phyloP scores from a whole-genome alignment of 2,329 filamentous ascomycete genomes.

The Scedosporium dehoogii region DNA sequence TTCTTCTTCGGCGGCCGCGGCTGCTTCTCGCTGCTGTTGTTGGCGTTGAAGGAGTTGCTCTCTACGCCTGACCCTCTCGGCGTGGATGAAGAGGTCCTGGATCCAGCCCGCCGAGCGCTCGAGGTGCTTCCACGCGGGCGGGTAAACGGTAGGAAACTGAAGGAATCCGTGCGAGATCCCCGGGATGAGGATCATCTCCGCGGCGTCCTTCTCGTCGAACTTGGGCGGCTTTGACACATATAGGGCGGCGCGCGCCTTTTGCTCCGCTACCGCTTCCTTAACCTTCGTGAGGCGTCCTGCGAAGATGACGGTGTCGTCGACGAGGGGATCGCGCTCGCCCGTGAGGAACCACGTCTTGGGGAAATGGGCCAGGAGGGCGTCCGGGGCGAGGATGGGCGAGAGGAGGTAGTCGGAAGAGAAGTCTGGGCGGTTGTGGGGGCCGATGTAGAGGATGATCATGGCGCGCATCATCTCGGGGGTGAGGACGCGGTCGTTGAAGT shows the following conservation, averaged over 20 bases:
- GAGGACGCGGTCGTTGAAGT: constrained; percentile 91
- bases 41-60: constrained; percentile 12
- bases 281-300: constrained; percentile 79
- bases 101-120: constrained; percentile 75
- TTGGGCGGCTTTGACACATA: constrained; percentile 17
- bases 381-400: constrained; percentile 81
- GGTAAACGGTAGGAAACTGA: constrained; percentile 81
- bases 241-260: constrained; percentile 9
- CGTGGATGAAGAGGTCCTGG: constrained; percentile 57
- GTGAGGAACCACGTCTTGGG: constrained; percentile 92
- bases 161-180: constrained; percentile 91
- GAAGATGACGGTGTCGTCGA: constrained; percentile 96
- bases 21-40: constrained; percentile 1
- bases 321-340: constrained; percentile 86
- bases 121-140: constrained; percentile 83
- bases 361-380: constrained; percentile 72
- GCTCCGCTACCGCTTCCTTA: constrained; percentile 40
- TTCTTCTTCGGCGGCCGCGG: neutral
- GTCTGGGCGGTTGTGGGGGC: constrained; percentile 84
- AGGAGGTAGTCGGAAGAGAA: constrained; percentile 87
- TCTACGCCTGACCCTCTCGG: constrained; percentile 28
- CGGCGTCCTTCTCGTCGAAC: constrained; percentile 30
- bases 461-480: constrained; percentile 98
- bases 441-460: constrained; percentile 97
- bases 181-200: constrained; percentile 75